Evolutionary conservation across 352 stramenopile genomes (phyloP).

Genomic region (Discostella stelligera): DNA sequence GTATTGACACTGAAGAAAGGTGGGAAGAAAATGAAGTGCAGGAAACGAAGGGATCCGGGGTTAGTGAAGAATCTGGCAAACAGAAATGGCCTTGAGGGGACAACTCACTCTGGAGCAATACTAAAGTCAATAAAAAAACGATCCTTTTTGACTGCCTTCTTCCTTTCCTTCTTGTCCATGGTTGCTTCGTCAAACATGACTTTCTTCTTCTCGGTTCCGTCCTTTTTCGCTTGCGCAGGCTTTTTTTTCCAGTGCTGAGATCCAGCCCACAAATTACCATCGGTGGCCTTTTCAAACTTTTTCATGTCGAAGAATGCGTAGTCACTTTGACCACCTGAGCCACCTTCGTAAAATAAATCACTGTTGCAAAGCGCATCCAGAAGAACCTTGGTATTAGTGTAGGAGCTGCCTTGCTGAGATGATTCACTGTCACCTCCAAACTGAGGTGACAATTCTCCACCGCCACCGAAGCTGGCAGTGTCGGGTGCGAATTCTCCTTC

Average conservation of each 20-base stretch:
- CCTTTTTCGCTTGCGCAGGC: constrained; percentile 8
- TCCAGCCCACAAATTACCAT: constrained; percentile 77
- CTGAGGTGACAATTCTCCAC: constrained; percentile 27
- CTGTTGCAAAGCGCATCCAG: constrained; percentile 69
- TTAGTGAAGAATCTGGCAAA: background rate
- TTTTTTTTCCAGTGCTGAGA: constrained; percentile 79
- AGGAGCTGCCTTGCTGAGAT: constrained; percentile 21
- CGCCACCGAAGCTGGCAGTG: constrained; percentile 22
- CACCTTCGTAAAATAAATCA: constrained; percentile 53
- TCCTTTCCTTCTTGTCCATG: constrained; percentile 41
- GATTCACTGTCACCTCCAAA: constrained; percentile 31
- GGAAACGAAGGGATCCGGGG: background rate
- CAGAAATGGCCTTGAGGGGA: background rate
- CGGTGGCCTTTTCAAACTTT: constrained; percentile 59
- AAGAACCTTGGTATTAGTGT: constrained; percentile 56
- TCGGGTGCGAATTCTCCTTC: constrained; percentile 24
- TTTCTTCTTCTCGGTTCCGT: constrained; percentile 46
- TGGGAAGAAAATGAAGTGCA: background rate
- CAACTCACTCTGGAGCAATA: constrained; percentile 13
- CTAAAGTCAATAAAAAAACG: constrained; percentile 42
- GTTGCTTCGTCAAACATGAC: constrained; percentile 27
- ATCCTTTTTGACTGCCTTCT: constrained; percentile 52
- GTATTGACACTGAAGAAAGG: constrained; percentile 10
- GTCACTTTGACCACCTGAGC: constrained; percentile 35
- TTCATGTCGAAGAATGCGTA: constrained; percentile 72